Evolutionary conservation across 768 basidiomycete genomes (phyloP).

Genomic region (Termitomyces sp.): DNA sequence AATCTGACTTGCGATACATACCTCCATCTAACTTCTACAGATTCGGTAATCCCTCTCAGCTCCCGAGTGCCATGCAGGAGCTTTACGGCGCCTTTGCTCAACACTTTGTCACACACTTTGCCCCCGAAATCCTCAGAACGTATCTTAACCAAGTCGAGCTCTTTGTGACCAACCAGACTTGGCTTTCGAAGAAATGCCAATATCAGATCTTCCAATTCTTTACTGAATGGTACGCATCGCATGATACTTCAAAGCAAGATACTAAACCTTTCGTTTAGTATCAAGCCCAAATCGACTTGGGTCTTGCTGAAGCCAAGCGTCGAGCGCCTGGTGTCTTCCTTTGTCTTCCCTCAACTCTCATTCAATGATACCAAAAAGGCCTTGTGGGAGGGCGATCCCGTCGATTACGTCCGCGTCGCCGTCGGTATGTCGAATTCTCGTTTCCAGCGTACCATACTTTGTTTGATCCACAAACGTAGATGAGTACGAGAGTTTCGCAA

Average conservation of each 20-base stretch:
- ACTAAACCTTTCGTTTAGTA: slow-evolving; percentile 36
- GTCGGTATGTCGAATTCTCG: slow-evolving; percentile 47
- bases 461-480: slow-evolving; percentile 37
- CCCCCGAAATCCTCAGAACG: slow-evolving; percentile 82
- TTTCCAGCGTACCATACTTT: neutral
- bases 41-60: slow-evolving; percentile 85
- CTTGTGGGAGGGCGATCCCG: slow-evolving; percentile 78
- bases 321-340: slow-evolving; percentile 69
- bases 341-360: slow-evolving; percentile 84
- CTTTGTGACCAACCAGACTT: slow-evolving; percentile 68
- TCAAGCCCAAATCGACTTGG: slow-evolving; percentile 95
- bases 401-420: slow-evolving; percentile 75
- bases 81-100: slow-evolving; percentile 71
- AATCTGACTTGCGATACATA: neutral
- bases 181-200: slow-evolving; percentile 81
- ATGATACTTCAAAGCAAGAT: neutral
- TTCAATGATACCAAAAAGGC: slow-evolving; percentile 67
- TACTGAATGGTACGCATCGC: slow-evolving; percentile 69
- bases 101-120: slow-evolving; percentile 74
- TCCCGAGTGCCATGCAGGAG: slow-evolving; percentile 66
- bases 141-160: slow-evolving; percentile 73
- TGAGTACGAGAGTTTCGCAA: slow-evolving; percentile 76
- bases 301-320: slow-evolving; percentile 81
- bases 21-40: slow-evolving; percentile 27
- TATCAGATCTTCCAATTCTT: slow-evolving; percentile 85